Evolutionary conservation across 2,329 filamentous ascomycete genomes (phyloP).

Genomic region (Alternaria conjuncta): DNA sequence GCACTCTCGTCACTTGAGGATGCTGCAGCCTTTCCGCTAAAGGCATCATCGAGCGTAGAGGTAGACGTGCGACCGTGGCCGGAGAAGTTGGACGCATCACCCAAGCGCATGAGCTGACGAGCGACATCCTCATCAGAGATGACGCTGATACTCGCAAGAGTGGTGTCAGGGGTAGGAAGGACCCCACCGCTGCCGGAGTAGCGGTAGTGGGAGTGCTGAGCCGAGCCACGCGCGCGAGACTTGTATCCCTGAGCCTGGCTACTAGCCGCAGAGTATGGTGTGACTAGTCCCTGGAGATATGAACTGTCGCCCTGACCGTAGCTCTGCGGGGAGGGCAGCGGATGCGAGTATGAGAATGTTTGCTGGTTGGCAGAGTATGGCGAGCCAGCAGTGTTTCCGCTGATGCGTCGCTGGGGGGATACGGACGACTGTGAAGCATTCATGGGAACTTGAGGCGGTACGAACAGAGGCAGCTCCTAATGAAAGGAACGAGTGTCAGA

Average conservation of each 20-base stretch:
- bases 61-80: constrained; percentile 86
- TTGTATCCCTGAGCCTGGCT: constrained; percentile 41
- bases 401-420: constrained; percentile 83
- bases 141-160: constrained; percentile 78
- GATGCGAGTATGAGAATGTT: constrained; percentile 77
- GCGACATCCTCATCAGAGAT: constrained; percentile 99
- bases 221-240: constrained; percentile 45
- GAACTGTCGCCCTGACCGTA: constrained; percentile 57
- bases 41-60: constrained; percentile 90
- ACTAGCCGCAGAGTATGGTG: constrained; percentile 46
- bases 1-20: constrained; percentile 64
- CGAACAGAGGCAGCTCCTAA: constrained; percentile 94
- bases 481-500: constrained; percentile 33
- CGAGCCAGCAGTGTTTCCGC: constrained; percentile 72
- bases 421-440: constrained; percentile 97
- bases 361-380: constrained; percentile 81
- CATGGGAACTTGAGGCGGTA: constrained; percentile 78
- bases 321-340: constrained; percentile 83
- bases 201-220: constrained; percentile 50
- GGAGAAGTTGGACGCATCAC: constrained; percentile 91
- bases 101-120: constrained; percentile 93
- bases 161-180: constrained; percentile 94
- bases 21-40: constrained; percentile 79
- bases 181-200: constrained; percentile 62
- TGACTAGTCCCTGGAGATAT: constrained; percentile 46